These are phyloP conservation scores for Ceratocystis ficicola DNA, from an alignment of 2,329 filamentous ascomycete species.

Conservation along the genomic window DNA sequence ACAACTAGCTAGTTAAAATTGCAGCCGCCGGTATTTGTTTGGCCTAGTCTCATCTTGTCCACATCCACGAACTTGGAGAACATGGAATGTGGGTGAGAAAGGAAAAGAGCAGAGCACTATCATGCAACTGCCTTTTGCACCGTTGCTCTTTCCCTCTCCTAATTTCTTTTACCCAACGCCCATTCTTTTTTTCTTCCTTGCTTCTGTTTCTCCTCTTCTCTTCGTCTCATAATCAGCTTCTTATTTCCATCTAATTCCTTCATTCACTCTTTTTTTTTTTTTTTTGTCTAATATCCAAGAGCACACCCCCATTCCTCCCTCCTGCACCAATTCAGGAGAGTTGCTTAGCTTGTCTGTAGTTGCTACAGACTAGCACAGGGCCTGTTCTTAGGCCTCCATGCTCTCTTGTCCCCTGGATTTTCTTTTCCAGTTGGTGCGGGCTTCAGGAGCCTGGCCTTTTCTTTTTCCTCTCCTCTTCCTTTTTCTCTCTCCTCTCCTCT, in stretches of 20 bases:
- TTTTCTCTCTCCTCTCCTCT: not conserved
- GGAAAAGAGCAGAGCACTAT: not conserved
- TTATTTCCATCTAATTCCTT: not conserved
- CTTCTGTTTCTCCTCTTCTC: not conserved
- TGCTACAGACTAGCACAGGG: conserved; percentile 1
- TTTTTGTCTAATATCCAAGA: not conserved
- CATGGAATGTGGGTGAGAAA: not conserved
- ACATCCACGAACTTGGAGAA: not conserved
- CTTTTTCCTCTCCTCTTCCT: conserved; percentile 12
- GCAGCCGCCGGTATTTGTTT: not conserved
- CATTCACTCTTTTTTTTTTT: not conserved
- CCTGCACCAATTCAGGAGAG: conserved; percentile 8
- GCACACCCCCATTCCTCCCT: not conserved
- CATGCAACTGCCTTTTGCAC: not conserved
- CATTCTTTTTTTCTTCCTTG: not conserved
- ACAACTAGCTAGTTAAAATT: not conserved
- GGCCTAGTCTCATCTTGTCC: not conserved
- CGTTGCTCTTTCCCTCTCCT: not conserved
- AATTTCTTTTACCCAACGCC: not conserved
- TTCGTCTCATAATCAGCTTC: not conserved
- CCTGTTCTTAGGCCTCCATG: not conserved
- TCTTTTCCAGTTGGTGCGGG: conserved; percentile 6
- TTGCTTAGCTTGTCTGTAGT: conserved; percentile 1
- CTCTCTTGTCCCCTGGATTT: conserved; percentile 2
- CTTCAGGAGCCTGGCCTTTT: conserved; percentile 15